Conservation (phyloP, 495 filamentous ascomycete genomes). For the Daldinia caldariorum region DNA sequence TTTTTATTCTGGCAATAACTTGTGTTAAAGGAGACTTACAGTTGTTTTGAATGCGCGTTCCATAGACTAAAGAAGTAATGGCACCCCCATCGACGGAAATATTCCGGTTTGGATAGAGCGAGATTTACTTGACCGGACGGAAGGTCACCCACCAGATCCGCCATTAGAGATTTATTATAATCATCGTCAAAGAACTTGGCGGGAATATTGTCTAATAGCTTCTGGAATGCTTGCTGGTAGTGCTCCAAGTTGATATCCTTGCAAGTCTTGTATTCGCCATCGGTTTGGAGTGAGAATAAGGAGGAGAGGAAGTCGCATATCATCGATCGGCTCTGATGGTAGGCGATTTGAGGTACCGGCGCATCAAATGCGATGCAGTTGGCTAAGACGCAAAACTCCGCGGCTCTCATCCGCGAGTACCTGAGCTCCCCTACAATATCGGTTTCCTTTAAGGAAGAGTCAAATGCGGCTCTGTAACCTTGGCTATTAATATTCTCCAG, state of each 20-base stretch:
- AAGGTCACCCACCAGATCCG: conserved; percentile 47
- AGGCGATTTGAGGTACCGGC: conserved; percentile 44
- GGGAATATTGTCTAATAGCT: conserved; percentile 46
- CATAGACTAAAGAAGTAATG: conserved; percentile 58
- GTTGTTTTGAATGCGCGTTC: conserved; percentile 55
- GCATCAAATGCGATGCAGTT: conserved; percentile 21
- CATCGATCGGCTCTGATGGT: conserved; percentile 56
- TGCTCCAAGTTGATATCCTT: conserved; percentile 7
- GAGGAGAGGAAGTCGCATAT: conserved; percentile 53
- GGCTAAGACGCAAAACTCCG: background rate
- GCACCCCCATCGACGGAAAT: conserved; percentile 54
- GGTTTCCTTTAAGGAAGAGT: background rate
- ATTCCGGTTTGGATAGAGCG: conserved; percentile 43
- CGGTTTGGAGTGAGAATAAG: conserved; percentile 41
- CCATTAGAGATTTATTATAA: conserved; percentile 49
- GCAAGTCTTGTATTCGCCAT: conserved; percentile 45
- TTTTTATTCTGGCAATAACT: background rate
- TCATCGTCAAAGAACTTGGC: conserved; percentile 39
- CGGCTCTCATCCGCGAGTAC: conserved; percentile 42
- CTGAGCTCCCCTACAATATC: conserved; percentile 45
- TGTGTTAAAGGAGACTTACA: conserved; percentile 26
- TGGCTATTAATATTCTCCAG: conserved; percentile 36
- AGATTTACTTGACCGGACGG: conserved; percentile 51
- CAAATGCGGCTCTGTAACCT: background rate
- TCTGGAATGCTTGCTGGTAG: conserved; percentile 16